Conservation (phyloP, 2,329 filamentous ascomycete genomes). For the Hymenotorrendiella dingleyae region DNA sequence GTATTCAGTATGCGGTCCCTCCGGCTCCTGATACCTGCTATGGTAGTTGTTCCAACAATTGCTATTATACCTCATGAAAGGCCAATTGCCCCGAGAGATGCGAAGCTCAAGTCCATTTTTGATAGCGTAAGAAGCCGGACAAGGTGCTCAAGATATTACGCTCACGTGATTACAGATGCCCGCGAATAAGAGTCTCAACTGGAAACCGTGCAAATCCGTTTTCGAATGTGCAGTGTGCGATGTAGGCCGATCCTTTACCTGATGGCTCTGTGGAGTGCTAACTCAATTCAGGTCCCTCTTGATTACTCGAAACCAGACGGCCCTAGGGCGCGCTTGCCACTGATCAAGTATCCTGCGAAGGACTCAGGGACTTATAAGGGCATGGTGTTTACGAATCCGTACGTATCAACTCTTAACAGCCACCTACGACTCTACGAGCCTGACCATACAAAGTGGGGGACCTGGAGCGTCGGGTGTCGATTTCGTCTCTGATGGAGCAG, state of each 20-base stretch:
- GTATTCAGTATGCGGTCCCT: too few species aligned
- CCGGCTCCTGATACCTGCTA: too few species aligned
- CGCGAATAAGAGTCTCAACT: too few species aligned
- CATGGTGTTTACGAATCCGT: background rate
- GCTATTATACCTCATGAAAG: too few species aligned
- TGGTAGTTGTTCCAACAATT: too few species aligned
- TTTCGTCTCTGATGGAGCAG: background rate
- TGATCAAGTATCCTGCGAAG: background rate
- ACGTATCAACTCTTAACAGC: background rate
- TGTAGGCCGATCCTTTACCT: background rate
- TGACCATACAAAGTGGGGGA: background rate
- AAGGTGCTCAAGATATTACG: too few species aligned
- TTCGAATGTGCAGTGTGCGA: background rate
- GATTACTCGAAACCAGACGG: background rate
- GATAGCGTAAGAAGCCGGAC: too few species aligned
- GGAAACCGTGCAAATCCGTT: background rate
- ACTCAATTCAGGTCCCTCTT: background rate
- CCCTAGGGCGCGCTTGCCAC: background rate
- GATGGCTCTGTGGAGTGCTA: background rate
- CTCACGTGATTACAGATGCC: too few species aligned
- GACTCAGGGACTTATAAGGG: background rate
- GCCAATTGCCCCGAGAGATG: too few species aligned
- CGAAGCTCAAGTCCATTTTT: too few species aligned
- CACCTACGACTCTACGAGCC: background rate
- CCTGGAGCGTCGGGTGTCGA: background rate